Base-by-base conservation (phyloP, 345 rosid genomes). In the Brassica juncea region DNA sequence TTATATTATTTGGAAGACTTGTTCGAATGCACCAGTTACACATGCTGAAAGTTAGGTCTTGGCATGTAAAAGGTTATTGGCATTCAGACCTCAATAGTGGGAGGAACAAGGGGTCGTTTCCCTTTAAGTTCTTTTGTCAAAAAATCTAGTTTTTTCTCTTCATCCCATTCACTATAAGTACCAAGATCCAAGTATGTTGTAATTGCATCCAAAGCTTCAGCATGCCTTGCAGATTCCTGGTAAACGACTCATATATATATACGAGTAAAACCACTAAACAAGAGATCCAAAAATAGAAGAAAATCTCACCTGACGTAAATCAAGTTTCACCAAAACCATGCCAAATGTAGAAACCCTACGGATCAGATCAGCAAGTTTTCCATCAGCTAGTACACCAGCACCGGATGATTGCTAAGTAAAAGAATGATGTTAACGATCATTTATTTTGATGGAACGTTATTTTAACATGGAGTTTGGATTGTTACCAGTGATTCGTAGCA, bases 121-220 rank as follows among this genome's bases (percentile, higher is more conserved):
- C 96, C 95, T 83, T 95, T 91, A 42, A 95, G 89, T 81, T 95
- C 98, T 83, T 84, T 87, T 1, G 91, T 89, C 61, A 95, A 81
- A 75, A 93, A 95, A 25, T 91, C 92, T 73, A 95, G 86, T 74
- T 88, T 93, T 84, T 91, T 91, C 34, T 91, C 98, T 84, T 95
- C 99, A 75, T 93, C 90, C 98, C 99, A 95, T 86, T 91, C 98
- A 32, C 96, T 93, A 66, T 89, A 95, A 6, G 90, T 86, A 80
- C 97, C 99, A 89, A 95, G 89, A 83, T 93, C 99, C 88, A 95
- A 86, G 84, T 89, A 93, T 66, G 73, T 81, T 32, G 97, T 95
- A 66, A 95, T 85, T 61, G 94, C 97, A 87, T 91, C 90, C 42
- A 95, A 80, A 9, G 99, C 80, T 73, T 95, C 97, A 60, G 93